phyloP scores from a whole-genome alignment of 2,329 filamentous ascomycete genomes.

The Incumbomyces delicatus region DNA sequence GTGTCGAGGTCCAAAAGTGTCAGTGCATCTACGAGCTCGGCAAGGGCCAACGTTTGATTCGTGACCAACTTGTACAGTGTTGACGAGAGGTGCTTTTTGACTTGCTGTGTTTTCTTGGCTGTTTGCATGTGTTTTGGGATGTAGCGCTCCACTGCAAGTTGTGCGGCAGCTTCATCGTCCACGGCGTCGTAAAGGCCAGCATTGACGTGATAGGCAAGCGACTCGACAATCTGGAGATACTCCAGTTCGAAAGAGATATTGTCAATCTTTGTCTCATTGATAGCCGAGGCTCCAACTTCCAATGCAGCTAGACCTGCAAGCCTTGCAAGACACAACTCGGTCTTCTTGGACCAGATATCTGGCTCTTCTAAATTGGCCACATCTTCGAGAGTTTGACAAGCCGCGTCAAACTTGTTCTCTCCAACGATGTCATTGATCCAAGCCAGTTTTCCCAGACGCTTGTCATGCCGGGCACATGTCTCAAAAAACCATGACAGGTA shows the following conservation, averaged over 20 bases:
- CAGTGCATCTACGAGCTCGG: conserved; percentile 52
- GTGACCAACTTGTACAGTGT: conserved; percentile 60
- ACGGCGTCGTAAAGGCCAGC: conserved; percentile 61
- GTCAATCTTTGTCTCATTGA: conserved; percentile 29
- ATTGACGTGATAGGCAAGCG: conserved; percentile 60
- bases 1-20: conserved; percentile 58
- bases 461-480: conserved; percentile 53
- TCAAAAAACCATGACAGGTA: conserved; percentile 72
- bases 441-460: conserved; percentile 54
- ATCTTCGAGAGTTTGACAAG: conserved; percentile 59
- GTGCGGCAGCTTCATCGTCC: conserved; percentile 63
- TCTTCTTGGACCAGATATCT: conserved; percentile 85
- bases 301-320: conserved; percentile 61
- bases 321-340: conserved; percentile 83
- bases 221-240: conserved; percentile 69
- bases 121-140: conserved; percentile 36
- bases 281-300: conserved; percentile 40
- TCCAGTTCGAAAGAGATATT: conserved; percentile 14
- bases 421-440: conserved; percentile 90
- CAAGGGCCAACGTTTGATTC: conserved; percentile 55
- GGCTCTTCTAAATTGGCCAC: conserved; percentile 63
- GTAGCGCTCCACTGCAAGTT: conserved; percentile 63
- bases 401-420: conserved; percentile 64
- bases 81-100: conserved; percentile 62
- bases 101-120: conserved; percentile 49